A percentile compares a stretch with the other conserved stretches of the same genome.
phyloP scores from a whole-genome alignment of 805 yeast species.

The Lipomyces starkeyi region DNA sequence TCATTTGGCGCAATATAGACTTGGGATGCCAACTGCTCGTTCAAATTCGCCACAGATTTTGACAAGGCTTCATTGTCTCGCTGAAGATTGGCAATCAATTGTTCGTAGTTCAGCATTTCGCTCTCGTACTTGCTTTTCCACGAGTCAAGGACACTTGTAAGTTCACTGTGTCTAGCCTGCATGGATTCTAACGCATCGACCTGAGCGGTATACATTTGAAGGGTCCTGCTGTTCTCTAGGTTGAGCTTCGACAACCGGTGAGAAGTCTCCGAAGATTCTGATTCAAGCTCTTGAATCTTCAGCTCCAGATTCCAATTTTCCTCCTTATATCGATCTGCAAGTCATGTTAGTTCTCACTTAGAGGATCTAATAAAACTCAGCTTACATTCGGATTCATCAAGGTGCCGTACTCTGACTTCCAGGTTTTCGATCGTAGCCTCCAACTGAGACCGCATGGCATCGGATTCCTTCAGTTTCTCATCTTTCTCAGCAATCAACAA shows the following conservation, averaged over 20 bases:
- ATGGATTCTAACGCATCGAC: conserved; percentile 44
- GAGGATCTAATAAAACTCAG: conserved; percentile 20
- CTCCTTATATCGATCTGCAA: conserved; percentile 43
- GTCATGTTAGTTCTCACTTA: conserved; percentile 20
- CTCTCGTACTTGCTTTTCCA: conserved; percentile 38
- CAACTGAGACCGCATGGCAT: conserved; percentile 36
- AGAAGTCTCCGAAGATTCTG: conserved; percentile 38
- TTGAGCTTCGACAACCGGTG: conserved; percentile 40
- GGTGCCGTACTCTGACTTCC: conserved; percentile 36
- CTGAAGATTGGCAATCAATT: conserved; percentile 39
- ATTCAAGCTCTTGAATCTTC: conserved; percentile 44
- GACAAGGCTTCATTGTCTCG: conserved; percentile 40
- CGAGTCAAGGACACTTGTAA: conserved; percentile 39
- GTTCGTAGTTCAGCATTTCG: conserved; percentile 38
- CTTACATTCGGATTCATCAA: conserved; percentile 40
- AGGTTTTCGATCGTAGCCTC: conserved; percentile 34
- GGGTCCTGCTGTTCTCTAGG: conserved; percentile 39
- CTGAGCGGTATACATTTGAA: conserved; percentile 38
- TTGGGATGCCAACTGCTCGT: conserved; percentile 34
- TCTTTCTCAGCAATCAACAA: conserved; percentile 38
- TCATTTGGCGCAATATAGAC: conserved; percentile 13
- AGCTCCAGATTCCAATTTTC: conserved; percentile 50
- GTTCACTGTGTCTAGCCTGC: conserved; percentile 42
- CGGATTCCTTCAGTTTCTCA: conserved; percentile 31
- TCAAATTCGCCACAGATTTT: conserved; percentile 35